Conservation (phyloP, 257 asterid species). For the Gardenia jasminoides region DNA sequence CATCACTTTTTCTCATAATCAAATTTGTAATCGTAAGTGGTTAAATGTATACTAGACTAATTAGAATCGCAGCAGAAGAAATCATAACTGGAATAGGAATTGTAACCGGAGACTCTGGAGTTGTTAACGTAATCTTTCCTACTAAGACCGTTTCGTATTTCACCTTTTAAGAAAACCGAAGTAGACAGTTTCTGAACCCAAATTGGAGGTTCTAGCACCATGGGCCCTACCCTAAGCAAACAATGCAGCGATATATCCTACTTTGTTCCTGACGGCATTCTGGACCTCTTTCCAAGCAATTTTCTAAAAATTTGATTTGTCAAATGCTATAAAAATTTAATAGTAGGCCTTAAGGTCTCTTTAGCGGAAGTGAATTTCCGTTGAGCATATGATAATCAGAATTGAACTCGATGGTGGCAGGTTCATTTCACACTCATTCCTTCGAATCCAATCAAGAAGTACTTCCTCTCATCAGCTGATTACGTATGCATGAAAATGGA, state of each 20-base stretch:
- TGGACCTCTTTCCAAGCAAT: constrained; percentile 48
- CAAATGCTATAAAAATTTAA: no score
- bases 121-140: no score
- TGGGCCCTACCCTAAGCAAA: constrained; percentile 31
- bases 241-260: constrained; percentile 77
- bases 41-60: no score
- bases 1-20: no score
- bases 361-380: neutral
- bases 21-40: no score
- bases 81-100: no score
- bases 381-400: neutral
- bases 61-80: no score
- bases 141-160: no score
- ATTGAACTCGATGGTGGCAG: neutral
- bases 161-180: no score
- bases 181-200: no score
- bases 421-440: neutral
- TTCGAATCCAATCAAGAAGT: neutral
- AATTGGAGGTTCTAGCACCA: constrained; percentile 29
- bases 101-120: no score
- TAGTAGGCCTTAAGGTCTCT: neutral
- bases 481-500: neutral
- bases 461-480: neutral
- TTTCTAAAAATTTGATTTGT: neutral
- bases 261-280: constrained; percentile 42